Conservation (phyloP, 257 asterid genomes). For the Nicotiana sylvestris region DNA sequence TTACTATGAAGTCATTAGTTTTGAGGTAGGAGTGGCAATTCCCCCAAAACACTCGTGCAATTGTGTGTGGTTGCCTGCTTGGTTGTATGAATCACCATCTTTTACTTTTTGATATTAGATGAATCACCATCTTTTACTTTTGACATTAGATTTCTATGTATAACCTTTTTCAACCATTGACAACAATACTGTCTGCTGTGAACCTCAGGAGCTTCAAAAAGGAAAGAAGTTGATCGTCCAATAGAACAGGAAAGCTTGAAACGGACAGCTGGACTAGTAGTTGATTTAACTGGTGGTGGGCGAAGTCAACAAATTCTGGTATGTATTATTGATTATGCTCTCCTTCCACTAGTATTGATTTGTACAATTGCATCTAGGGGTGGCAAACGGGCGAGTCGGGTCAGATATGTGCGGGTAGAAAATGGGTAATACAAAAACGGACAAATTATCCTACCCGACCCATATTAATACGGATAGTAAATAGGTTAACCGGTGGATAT, state of each 20-base stretch:
- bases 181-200: conserved; percentile 22
- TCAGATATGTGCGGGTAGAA: too few relatives aligned
- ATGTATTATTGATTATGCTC: neutral
- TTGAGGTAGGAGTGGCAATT: neutral
- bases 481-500: too few relatives aligned
- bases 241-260: conserved; percentile 41
- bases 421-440: too few relatives aligned
- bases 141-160: neutral
- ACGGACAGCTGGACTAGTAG: conserved; percentile 29
- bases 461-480: too few relatives aligned
- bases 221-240: conserved; percentile 41
- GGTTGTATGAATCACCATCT: neutral
- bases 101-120: neutral
- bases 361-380: neutral
- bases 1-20: neutral
- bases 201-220: conserved; percentile 28
- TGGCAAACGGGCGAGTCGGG: too few relatives aligned
- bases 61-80: neutral
- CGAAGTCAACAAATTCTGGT: conserved; percentile 32
- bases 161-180: conserved; percentile 9
- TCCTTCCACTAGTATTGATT: conserved; percentile 6
- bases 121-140: neutral
- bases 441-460: too few relatives aligned
- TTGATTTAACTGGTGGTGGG: conserved; percentile 22
- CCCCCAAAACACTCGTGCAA: neutral